Conservation (phyloP, 208 protist species). For the Trypanosoma congolense region DNA sequence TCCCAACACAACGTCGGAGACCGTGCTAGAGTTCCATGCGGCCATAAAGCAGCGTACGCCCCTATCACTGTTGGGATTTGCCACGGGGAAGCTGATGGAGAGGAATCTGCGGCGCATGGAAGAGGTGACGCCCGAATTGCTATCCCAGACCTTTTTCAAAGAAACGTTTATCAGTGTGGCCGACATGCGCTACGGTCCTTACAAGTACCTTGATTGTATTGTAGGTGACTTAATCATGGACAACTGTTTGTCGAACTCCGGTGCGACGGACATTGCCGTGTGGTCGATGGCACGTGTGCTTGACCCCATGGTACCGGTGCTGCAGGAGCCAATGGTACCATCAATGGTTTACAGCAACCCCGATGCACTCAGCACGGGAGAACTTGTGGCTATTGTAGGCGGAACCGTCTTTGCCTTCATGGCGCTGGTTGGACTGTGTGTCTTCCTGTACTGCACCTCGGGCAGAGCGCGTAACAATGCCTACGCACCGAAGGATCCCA, state of each 20-base stretch:
- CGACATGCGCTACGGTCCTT: constrained; percentile 29
- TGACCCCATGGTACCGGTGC: constrained; percentile 12
- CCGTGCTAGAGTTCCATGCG: constrained; percentile 14
- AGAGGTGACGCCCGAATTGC: constrained; percentile 12
- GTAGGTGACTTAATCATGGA: background rate
- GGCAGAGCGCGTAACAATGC: constrained; percentile 34
- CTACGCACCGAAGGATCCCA: constrained; percentile 35
- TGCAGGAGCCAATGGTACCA: constrained; percentile 16
- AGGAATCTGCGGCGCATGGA: constrained; percentile 18
- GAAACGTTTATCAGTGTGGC: constrained; percentile 15
- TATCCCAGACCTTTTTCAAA: constrained; percentile 23
- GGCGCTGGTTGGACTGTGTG: constrained; percentile 2
- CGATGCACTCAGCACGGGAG: constrained; percentile 8
- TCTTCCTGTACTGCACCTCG: constrained; percentile 11
- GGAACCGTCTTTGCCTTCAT: constrained; percentile 10
- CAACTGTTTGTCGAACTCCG: constrained; percentile 32
- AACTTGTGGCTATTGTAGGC: constrained; percentile 27
- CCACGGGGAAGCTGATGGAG: constrained; percentile 6
- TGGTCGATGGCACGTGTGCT: constrained; percentile 30
- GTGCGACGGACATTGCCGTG: constrained; percentile 32
- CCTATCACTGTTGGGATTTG: constrained; percentile 10
- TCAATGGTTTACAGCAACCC: constrained; percentile 27
- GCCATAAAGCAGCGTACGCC: constrained; percentile 8
- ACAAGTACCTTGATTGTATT: background rate
- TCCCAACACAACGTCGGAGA: constrained; percentile 6